Evolutionary conservation across 169 alveolate genomes (phyloP).

Genomic region (Plasmodium vivax): DNA sequence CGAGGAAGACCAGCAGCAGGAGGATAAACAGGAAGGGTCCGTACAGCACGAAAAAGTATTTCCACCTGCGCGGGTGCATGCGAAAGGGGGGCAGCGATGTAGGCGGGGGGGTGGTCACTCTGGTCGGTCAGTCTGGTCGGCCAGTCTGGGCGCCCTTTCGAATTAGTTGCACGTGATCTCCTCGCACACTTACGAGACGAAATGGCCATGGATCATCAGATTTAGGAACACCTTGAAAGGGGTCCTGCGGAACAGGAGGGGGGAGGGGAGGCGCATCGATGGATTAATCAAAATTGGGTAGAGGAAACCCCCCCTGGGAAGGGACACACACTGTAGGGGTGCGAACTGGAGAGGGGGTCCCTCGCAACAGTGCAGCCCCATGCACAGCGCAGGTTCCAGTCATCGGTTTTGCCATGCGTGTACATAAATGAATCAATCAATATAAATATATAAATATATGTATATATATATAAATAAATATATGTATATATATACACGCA

Average conservation of each 20-base stretch:
- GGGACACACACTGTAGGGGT: background rate
- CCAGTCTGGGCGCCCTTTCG: background rate
- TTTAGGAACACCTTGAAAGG: constrained; percentile 32
- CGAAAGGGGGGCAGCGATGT: background rate
- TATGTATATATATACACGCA: background rate
- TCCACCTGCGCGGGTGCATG: constrained; percentile 17
- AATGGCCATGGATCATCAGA: constrained; percentile 28
- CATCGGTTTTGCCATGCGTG: background rate
- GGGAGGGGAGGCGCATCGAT: background rate
- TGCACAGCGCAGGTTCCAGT: background rate
- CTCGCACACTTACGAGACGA: constrained; percentile 29
- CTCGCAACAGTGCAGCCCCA: background rate
- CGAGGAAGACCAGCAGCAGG: constrained; percentile 22
- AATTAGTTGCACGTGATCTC: background rate
- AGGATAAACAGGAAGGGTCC: constrained; percentile 40
- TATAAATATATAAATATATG: background rate
- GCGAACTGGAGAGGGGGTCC: background rate
- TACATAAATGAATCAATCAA: background rate
- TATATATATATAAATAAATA: background rate
- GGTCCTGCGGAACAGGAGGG: constrained; percentile 5
- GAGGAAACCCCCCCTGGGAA: background rate
- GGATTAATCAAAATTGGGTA: background rate
- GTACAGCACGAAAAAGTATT: constrained; percentile 20
- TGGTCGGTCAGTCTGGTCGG: background rate
- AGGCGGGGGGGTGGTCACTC: background rate